A percentile compares a stretch with the other conserved stretches of the same genome.
Conservation (phyloP, 1,284 basidiomycete genomes). For the Cryptococcus sp. region DNA sequence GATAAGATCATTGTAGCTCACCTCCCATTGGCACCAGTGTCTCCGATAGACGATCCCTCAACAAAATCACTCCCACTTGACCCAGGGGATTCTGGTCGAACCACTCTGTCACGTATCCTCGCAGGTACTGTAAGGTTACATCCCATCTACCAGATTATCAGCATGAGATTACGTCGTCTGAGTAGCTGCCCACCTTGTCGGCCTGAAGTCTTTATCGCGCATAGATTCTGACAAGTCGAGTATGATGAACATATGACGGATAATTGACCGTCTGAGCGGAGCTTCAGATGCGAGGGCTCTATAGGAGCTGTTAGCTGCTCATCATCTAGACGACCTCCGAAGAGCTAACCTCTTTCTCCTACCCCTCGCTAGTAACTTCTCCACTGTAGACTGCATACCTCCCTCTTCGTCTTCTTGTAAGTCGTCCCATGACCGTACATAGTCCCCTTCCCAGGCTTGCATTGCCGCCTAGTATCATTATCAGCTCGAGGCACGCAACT, state of each 20-base stretch:
- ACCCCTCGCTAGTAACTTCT: constrained; percentile 78
- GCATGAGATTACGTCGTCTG: too few relatives aligned
- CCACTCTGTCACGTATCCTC: constrained; percentile 91
- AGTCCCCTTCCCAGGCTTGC: constrained; percentile 87
- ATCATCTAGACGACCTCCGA: background rate
- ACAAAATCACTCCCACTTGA: constrained; percentile 89
- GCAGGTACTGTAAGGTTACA: constrained; percentile 77
- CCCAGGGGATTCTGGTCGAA: constrained; percentile 99
- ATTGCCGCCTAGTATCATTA: constrained; percentile 4
- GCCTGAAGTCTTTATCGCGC: constrained; percentile 92
- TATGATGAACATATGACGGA: constrained; percentile 86
- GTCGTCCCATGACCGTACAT: constrained; percentile 91
- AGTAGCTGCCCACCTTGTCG: constrained; percentile 57
- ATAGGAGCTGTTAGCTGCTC: background rate
- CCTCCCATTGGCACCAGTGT: constrained; percentile 84
- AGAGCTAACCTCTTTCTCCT: constrained; percentile 68
- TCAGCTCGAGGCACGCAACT: background rate
- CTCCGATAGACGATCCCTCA: constrained; percentile 83
- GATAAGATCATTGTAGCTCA: constrained; percentile 41
- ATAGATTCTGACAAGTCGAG: constrained; percentile 88
- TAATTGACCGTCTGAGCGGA: constrained; percentile 90
- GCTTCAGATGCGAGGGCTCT: constrained; percentile 63
- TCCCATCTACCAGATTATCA: constrained; percentile 57
- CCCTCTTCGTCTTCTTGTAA: constrained; percentile 94
- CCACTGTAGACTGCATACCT: constrained; percentile 82